Evolutionary conservation across 306 rosid species (phyloP).

Genomic region (Aeschynomene evenia): DNA sequence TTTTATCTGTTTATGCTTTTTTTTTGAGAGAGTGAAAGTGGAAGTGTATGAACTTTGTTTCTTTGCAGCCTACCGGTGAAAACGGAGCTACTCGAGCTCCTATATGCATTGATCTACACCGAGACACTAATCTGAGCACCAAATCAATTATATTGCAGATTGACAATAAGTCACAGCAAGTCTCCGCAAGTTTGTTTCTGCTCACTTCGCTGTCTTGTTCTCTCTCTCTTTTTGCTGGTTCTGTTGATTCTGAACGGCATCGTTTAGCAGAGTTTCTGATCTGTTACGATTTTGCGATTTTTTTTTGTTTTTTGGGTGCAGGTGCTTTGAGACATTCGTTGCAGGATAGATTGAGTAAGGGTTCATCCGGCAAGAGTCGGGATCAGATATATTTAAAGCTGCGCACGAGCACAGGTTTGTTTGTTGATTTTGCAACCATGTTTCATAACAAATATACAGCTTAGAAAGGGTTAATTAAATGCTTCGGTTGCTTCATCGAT

Average conservation of each 20-base stretch:
- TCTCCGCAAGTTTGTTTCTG: constrained; percentile 83
- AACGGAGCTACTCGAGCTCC: constrained; percentile 99
- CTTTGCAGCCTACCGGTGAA: constrained; percentile 91
- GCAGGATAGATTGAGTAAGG: constrained; percentile 88
- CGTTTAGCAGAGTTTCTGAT: no score
- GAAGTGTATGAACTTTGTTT: not conserved
- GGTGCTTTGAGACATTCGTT: constrained; percentile 93
- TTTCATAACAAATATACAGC: not conserved
- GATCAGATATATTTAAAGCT: constrained; percentile 91
- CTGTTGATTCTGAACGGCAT: not conserved
- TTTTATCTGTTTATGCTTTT: no score
- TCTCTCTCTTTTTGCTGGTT: not conserved
- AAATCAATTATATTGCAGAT: constrained; percentile 90
- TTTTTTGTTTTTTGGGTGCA: constrained; percentile 30
- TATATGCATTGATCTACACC: constrained; percentile 83
- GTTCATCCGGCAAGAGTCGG: constrained; percentile 65
- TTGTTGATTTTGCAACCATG: constrained; percentile 31
- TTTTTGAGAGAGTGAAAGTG: not conserved
- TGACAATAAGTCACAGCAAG: constrained; percentile 91
- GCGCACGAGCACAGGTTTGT: constrained; percentile 90
- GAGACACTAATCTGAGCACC: constrained; percentile 86
- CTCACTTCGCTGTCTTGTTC: not conserved
- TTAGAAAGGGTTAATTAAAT: not conserved
- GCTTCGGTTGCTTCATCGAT: not conserved
- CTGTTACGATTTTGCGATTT: constrained; percentile 9